Conservation (phyloP, 306 rosid genomes). For the Prunus salicina region DNA sequence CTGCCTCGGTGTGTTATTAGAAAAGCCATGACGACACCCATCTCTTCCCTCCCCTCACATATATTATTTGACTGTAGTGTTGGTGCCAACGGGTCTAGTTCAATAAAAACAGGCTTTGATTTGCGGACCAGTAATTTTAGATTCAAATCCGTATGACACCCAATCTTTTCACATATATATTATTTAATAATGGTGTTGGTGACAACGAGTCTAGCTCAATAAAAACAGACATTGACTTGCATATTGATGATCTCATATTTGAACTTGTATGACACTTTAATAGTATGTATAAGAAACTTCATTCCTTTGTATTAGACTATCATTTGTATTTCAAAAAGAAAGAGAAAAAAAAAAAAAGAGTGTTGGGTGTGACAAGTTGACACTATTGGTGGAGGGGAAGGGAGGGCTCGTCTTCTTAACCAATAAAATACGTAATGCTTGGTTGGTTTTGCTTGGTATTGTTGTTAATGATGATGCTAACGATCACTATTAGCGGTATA, state of each 20-base stretch:
- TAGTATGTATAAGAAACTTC: too few relatives aligned
- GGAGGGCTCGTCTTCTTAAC: background rate
- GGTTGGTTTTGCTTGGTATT: too few relatives aligned
- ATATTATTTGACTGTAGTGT: too few relatives aligned
- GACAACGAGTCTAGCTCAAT: too few relatives aligned
- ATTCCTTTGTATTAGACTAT: too few relatives aligned
- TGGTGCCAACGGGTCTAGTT: too few relatives aligned
- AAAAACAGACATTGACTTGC: rapidly evolving
- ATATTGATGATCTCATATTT: rapidly evolving
- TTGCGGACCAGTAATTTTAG: rapidly evolving
- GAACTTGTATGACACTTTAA: too few relatives aligned
- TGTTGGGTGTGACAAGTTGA: background rate
- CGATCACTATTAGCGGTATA: slow-evolving; percentile 20
- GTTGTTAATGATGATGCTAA: background rate
- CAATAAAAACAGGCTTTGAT: too few relatives aligned
- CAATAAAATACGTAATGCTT: slow-evolving; percentile 2
- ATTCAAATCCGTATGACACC: rapidly evolving
- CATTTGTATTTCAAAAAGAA: too few relatives aligned
- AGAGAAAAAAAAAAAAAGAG: background rate
- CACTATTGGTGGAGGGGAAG: background rate
- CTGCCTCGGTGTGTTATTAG: background rate
- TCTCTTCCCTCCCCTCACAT: background rate
- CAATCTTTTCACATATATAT: too few relatives aligned
- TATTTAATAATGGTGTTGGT: too few relatives aligned
- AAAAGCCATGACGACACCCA: slow-evolving; percentile 16